phyloP scores from a whole-genome alignment of 1,284 basidiomycete species.

The Ceratobasidium sp. region DNA sequence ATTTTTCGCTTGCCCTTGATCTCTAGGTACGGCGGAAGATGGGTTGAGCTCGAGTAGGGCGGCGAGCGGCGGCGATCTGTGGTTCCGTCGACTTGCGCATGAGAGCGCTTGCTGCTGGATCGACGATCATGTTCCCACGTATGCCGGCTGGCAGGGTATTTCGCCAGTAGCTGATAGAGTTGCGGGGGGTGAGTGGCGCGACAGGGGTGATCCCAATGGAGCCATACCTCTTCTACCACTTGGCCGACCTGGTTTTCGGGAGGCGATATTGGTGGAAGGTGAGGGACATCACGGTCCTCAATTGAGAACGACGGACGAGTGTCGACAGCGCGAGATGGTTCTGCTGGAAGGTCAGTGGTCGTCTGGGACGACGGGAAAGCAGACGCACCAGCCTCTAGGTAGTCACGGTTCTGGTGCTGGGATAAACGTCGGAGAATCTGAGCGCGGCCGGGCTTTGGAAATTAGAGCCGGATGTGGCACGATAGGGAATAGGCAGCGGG shows the following conservation, averaged over 20 bases:
- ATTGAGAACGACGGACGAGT: not conserved
- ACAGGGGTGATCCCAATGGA: not conserved
- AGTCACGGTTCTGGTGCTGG: constrained; percentile 18
- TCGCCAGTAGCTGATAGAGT: constrained; percentile 1
- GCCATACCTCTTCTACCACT: constrained; percentile 14
- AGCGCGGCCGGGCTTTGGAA: constrained; percentile 35
- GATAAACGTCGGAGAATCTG: constrained; percentile 30
- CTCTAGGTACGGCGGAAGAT: not conserved
- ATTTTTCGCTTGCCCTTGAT: constrained; percentile 31
- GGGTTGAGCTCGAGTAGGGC: not conserved
- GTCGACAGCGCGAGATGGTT: not conserved
- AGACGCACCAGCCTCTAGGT: not conserved
- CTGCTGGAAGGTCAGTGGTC: not conserved
- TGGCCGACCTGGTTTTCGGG: not conserved
- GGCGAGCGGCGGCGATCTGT: not conserved
- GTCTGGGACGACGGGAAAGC: not conserved
- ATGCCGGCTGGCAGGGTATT: not conserved
- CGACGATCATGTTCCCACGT: constrained; percentile 10
- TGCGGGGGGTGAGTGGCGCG: not conserved
- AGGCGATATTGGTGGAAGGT: not conserved
- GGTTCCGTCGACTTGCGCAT: not conserved
- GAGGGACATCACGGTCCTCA: not conserved
- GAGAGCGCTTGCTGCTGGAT: constrained; percentile 10
- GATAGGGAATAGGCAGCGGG: constrained; percentile 19
- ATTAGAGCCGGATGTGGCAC: constrained; percentile 36